Conservation (phyloP, 225 moss, liverwort and hornwort genomes). For the Straminergon stramineum region DNA sequence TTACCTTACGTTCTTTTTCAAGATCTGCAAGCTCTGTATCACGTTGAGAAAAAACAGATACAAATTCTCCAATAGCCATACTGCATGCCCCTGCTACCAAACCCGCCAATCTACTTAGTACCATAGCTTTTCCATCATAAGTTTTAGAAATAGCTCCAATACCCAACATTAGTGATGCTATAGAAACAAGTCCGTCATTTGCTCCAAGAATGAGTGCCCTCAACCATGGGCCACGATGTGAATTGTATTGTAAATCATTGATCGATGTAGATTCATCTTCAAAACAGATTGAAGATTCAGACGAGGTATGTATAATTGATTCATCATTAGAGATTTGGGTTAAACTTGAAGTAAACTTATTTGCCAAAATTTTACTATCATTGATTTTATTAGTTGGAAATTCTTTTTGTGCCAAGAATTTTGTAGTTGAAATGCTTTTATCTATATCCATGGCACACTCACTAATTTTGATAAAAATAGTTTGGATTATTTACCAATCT, state of each 20-base stretch:
- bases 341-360: not conserved
- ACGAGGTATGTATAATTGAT: not conserved
- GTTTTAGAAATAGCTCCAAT: conserved; percentile 18
- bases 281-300: not conserved
- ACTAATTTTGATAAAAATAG: not conserved
- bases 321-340: not conserved
- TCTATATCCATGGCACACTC: not conserved
- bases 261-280: not conserved
- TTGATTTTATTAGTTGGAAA: not conserved
- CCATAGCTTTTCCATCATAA: not conserved
- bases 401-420: not conserved
- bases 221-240: conserved; percentile 18
- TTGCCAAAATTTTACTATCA: not conserved
- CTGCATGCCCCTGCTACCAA: conserved; percentile 33
- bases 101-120: conserved; percentile 29
- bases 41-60: conserved; percentile 39
- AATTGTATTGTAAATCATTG: not conserved
- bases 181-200: conserved; percentile 33
- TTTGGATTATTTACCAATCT: not conserved
- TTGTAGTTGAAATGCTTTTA: not conserved
- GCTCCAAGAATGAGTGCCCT: conserved; percentile 28
- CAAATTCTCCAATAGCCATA: conserved; percentile 40
- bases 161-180: conserved; percentile 29
- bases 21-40: conserved; percentile 53
- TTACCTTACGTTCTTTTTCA: conserved; percentile 34